Evolutionary conservation across 2,329 filamentous ascomycete species (phyloP).

Genomic region (Dichotomopilus funicola): DNA sequence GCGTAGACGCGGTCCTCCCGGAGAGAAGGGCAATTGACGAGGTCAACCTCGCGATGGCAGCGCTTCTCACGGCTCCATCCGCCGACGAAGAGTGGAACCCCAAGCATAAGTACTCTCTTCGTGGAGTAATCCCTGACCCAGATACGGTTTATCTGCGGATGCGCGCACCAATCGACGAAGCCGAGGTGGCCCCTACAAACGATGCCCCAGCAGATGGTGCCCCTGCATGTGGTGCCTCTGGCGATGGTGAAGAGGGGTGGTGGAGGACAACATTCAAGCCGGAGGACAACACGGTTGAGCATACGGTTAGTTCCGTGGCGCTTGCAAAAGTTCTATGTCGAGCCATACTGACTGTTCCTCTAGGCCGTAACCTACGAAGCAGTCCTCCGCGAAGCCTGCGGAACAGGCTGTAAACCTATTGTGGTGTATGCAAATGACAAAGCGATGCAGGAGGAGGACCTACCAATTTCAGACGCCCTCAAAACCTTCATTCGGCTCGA

Average conservation of each 20-base stretch:
- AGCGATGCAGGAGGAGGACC: conserved; percentile 22
- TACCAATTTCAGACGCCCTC: conserved; percentile 25
- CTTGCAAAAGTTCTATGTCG: background rate
- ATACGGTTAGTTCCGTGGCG: conserved; percentile 12
- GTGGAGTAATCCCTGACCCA: conserved; percentile 26
- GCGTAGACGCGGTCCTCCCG: conserved; percentile 7
- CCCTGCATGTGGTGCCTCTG: conserved; percentile 7
- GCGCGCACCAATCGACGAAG: conserved; percentile 19
- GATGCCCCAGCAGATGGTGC: background rate
- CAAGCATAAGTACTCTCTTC: conserved; percentile 26
- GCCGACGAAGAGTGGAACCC: conserved; percentile 23
- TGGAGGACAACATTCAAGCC: conserved; percentile 22
- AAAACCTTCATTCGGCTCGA: conserved; percentile 31
- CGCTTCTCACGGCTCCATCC: conserved; percentile 21
- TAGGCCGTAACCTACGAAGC: conserved; percentile 16
- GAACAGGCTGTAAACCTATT: conserved; percentile 18
- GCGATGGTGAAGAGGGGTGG: conserved; percentile 25
- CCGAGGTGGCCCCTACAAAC: conserved; percentile 3
- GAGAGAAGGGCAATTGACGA: conserved; percentile 3
- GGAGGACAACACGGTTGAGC: conserved; percentile 13
- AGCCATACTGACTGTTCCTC: background rate
- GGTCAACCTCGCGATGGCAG: background rate
- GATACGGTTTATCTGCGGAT: conserved; percentile 27
- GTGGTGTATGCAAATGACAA: conserved; percentile 29
- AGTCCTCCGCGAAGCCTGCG: conserved; percentile 20